phyloP scores from a whole-genome alignment of 2,329 filamentous ascomycete genomes.

The Diplodia intermedia region DNA sequence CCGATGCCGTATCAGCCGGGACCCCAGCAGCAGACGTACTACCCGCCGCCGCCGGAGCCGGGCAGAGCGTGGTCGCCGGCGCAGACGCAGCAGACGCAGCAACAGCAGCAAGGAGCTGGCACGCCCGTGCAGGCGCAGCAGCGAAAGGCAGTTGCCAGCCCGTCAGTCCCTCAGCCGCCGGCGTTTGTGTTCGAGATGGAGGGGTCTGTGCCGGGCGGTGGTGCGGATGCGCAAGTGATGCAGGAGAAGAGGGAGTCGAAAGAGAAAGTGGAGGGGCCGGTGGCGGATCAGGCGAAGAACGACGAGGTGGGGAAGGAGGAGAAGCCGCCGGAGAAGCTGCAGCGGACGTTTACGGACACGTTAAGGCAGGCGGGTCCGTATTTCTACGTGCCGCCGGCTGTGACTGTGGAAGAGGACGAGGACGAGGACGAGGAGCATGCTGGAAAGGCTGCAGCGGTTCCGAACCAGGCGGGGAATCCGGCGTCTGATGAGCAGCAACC shows the following conservation, averaged over 20 bases:
- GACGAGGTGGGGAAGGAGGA: too few species aligned
- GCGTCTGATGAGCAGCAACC: background rate
- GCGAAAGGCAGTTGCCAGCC: background rate
- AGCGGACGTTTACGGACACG: conserved; percentile 7
- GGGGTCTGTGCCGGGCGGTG: background rate
- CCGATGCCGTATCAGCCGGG: background rate
- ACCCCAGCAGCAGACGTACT: background rate
- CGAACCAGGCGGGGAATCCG: too few species aligned
- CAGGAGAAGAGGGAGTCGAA: background rate
- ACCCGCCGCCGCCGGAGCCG: background rate
- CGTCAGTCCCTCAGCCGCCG: background rate
- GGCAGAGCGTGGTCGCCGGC: background rate
- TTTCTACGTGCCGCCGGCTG: background rate
- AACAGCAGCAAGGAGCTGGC: background rate
- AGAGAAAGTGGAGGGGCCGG: background rate
- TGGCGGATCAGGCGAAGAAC: background rate
- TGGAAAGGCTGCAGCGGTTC: background rate
- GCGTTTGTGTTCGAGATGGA: conserved; percentile 16
- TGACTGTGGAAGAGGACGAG: background rate
- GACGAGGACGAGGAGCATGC: background rate
- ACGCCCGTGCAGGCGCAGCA: background rate
- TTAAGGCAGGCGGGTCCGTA: conserved; percentile 9
- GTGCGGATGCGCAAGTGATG: too few species aligned
- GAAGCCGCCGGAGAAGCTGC: background rate
- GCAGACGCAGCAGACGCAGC: background rate